Evolutionary conservation across 192 early-diverging fungal species (phyloP), one percentile per base, ranked within the genome.

Genomic region (Gaertneriomyces sp.): DNA sequence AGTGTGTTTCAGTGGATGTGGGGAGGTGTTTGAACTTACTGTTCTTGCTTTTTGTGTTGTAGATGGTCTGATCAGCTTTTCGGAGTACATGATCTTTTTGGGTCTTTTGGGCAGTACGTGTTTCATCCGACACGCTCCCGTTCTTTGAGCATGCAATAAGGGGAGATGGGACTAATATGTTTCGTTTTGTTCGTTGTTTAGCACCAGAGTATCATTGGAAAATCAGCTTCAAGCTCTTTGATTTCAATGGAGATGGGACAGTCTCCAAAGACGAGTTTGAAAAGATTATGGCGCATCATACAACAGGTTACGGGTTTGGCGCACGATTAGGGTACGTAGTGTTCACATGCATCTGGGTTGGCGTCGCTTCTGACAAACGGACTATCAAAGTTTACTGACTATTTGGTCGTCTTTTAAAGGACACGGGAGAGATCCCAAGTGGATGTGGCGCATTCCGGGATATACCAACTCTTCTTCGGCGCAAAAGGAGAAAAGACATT

Each of bases 51-150:
- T 33, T 33, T 33, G 25, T 0, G 25, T 1, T 33, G 25, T 33
- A 60, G 67, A 76, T 51, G 75, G 75, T 17, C 64, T 74, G 17
- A 74, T 76, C 45, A 65, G 60, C 51, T 76, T 70, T 45, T 52
- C 54, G 8, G 75, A 76, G 64, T 76, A 76, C 58, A 56, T 76
- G 54, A 53, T 76, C 33, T 76, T 76, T 44, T n/a, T 74, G 58
- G 64, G 73, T 42, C 45, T 76, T 5, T 62, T 76, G 5, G 72
- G 61, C 46, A 76, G 40, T 17, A 53, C 6, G 25, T 53, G 1
- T 6, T 17, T 7, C 39, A 38, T 58, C 39, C 14, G 54, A 12
- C 45, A 7, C 53, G 2, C 25, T 62, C 8, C 47, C 40, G 25
- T 61, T 20, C 12, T 17, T 62, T 56, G 56, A 3, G 9, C 56